These are phyloP conservation scores for Quambalaria eucalypti DNA, from an alignment of 1,284 basidiomycete genomes.

Conservation along the genomic window DNA sequence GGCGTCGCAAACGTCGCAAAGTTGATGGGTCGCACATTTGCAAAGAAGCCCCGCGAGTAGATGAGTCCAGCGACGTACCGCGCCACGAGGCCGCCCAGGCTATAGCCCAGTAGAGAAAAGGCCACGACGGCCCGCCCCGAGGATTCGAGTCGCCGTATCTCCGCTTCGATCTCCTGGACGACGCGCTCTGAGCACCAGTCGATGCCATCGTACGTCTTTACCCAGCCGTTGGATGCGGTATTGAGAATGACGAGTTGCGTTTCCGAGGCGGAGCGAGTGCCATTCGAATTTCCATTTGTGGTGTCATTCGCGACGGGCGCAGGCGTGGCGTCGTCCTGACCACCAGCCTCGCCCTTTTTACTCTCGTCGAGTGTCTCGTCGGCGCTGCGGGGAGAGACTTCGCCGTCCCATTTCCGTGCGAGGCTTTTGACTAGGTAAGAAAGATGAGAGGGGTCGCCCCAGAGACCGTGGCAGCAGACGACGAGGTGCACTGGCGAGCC, in stretches of 20 bases:
- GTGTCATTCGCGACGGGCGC: not conserved
- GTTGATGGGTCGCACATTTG: conserved; percentile 55
- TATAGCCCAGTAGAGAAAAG: conserved; percentile 52
- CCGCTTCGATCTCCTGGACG: conserved; percentile 54
- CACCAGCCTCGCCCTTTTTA: conserved; percentile 2
- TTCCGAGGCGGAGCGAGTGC: not conserved
- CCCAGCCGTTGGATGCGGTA: conserved; percentile 55
- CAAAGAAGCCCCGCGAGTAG: conserved; percentile 50
- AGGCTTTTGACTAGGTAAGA: conserved; percentile 51
- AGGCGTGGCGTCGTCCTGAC: not conserved
- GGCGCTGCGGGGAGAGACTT: conserved; percentile 6
- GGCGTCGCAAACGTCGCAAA: conserved; percentile 77
- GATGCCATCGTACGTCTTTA: conserved; percentile 64
- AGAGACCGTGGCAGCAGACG: conserved; percentile 73
- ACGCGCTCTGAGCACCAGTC: conserved; percentile 66
- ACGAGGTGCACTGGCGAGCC: conserved; percentile 53
- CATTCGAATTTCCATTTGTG: not conserved
- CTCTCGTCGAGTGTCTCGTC: not conserved
- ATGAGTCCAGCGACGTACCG: conserved; percentile 69
- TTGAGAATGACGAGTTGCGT: conserved; percentile 52
- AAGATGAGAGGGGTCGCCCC: conserved; percentile 62
- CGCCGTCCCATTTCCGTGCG: conserved; percentile 44
- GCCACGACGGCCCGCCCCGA: conserved; percentile 13
- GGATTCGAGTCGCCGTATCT: conserved; percentile 12
- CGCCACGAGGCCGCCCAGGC: conserved; percentile 67